These are phyloP conservation scores for Arthroderma uncinatum DNA, from an alignment of 2,329 filamentous ascomycete genomes.

Conservation along the genomic window DNA sequence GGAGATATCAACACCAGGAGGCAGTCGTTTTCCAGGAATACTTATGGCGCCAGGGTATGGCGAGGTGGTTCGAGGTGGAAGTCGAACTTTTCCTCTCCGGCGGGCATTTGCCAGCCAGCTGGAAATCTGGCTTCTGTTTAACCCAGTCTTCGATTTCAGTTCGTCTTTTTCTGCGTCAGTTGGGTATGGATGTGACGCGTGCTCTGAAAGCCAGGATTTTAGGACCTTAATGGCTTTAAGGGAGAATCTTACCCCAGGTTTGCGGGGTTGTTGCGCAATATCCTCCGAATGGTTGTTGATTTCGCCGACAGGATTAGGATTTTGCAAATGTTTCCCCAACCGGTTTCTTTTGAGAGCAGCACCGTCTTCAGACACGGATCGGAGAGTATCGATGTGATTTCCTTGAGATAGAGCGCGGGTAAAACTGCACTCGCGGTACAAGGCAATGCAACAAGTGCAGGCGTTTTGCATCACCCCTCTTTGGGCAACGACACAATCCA, in stretches of 20 bases:
- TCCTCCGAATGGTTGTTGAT: slow-evolving; percentile 23
- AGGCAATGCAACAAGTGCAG: slow-evolving; percentile 39
- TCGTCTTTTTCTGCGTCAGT: slow-evolving; percentile 76
- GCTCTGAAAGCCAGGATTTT: slow-evolving; percentile 72
- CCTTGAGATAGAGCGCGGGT: slow-evolving; percentile 32
- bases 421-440: slow-evolving; percentile 40
- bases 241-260: slow-evolving; percentile 66
- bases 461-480: slow-evolving; percentile 34
- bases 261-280: slow-evolving; percentile 39
- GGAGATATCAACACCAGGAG: slow-evolving; percentile 37
- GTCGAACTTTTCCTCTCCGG: slow-evolving; percentile 64
- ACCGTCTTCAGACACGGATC: slow-evolving; percentile 34
- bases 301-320: slow-evolving; percentile 28
- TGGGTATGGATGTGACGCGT: slow-evolving; percentile 75
- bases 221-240: slow-evolving; percentile 67
- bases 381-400: slow-evolving; percentile 35
- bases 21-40: slow-evolving; percentile 52
- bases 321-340: slow-evolving; percentile 33
- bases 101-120: slow-evolving; percentile 91
- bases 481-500: slow-evolving; percentile 38
- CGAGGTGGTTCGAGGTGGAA: slow-evolving; percentile 52
- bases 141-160: slow-evolving; percentile 64
- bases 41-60: slow-evolving; percentile 62
- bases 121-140: slow-evolving; percentile 72
- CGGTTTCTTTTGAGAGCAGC: slow-evolving; percentile 29